Evolutionary conservation across 140 eudicot genomes (phyloP).

Genomic region (Senecio squalidus): DNA sequence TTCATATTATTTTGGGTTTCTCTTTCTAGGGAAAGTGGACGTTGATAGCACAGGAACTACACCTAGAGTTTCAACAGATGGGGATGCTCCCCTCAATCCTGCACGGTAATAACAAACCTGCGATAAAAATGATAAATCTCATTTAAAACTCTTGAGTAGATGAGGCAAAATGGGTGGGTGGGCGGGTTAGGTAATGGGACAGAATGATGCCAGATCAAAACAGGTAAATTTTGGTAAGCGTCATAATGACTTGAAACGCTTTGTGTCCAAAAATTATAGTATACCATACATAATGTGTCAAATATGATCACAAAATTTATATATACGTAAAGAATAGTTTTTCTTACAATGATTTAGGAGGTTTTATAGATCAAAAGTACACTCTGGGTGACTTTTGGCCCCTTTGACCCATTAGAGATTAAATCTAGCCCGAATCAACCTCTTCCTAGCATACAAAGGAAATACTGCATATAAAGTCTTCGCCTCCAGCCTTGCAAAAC

Average conservation of each 20-base stretch:
- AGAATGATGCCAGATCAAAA: not conserved
- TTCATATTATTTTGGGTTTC: conserved; percentile 1
- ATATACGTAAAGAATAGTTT: not conserved
- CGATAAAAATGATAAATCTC: not conserved
- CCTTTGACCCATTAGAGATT: not conserved
- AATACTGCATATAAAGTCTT: not conserved
- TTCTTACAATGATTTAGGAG: not conserved
- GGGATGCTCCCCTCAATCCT: conserved; percentile 33
- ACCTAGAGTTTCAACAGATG: conserved; percentile 36
- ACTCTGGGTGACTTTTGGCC: not conserved
- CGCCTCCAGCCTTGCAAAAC: not conserved
- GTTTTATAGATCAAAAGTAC: not conserved
- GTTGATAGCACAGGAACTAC: conserved; percentile 22
- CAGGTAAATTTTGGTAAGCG: not conserved
- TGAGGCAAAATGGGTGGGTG: not conserved
- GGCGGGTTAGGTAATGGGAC: not conserved
- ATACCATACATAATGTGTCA: not conserved
- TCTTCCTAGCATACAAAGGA: not conserved
- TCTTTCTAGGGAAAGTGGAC: conserved; percentile 22
- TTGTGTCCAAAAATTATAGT: not conserved
- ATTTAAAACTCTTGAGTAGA: not conserved
- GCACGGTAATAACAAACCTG: conserved; percentile 23
- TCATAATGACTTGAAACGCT: not conserved
- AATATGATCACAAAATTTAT: not conserved
- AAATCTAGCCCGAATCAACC: too few species aligned